These are phyloP conservation scores for Vigna unguiculata DNA, from an alignment of 306 rosid genomes.

Conservation along the genomic window DNA sequence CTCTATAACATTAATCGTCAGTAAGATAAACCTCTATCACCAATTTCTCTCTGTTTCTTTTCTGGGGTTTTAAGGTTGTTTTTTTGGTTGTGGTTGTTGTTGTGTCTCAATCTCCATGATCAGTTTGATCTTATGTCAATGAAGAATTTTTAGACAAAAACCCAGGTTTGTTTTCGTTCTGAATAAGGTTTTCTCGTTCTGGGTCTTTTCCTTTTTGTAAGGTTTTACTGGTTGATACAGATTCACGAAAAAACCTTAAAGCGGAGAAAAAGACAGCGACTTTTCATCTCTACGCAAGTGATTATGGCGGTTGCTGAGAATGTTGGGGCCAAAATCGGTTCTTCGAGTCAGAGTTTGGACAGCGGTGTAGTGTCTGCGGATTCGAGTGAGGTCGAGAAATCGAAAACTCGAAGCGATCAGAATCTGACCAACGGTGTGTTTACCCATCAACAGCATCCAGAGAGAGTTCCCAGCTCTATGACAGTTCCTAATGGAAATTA, in stretches of 20 bases:
- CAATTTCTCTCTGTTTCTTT: conserved; percentile 23
- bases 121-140: conserved; percentile 51
- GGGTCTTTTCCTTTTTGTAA: conserved; percentile 7
- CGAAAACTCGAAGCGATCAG: conserved; percentile 70
- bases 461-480: conserved; percentile 49
- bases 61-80: conserved; percentile 39
- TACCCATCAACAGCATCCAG: conserved; percentile 47
- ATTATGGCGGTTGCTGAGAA: conserved; percentile 95
- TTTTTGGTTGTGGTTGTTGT: background rate
- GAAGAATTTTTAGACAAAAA: conserved; percentile 53
- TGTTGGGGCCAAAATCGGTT: conserved; percentile 62
- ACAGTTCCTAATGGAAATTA: conserved; percentile 55
- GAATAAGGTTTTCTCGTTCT: background rate
- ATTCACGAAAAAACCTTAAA: conserved; percentile 44
- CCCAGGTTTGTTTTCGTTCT: conserved; percentile 52
- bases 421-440: conserved; percentile 49
- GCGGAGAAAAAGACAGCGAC: conserved; percentile 24
- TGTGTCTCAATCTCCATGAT: conserved; percentile 56
- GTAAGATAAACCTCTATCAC: conserved; percentile 43
- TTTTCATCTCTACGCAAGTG: conserved; percentile 41
- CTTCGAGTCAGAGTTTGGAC: conserved; percentile 63
- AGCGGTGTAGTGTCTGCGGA: conserved; percentile 60
- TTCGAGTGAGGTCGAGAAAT: conserved; percentile 63
- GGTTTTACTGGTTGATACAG: conserved; percentile 3
- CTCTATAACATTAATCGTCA: conserved; percentile 24